Evolutionary conservation across 176 grass and related monocot genomes (phyloP), one percentile per base, ranked within the genome.

Genomic region (Hordeum marinum): DNA sequence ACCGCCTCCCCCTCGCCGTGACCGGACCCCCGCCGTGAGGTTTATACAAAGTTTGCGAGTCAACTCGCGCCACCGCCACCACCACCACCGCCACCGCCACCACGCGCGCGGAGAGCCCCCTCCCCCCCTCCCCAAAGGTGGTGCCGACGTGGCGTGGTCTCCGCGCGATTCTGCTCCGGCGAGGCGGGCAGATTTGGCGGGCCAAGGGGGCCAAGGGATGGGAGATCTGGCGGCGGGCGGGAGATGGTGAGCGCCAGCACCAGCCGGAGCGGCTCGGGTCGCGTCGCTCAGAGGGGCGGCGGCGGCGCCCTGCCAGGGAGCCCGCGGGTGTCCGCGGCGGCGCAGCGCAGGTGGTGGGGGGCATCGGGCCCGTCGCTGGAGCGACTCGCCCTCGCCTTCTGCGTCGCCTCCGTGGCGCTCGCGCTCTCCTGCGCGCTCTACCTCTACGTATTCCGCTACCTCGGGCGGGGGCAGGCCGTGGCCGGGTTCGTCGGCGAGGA

Each of bases 371-470:
- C 85, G 50, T 89, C 93, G 27, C 87, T 94, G 12, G 79, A 87
- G 46, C 76, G 76, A 6, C 23, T 88, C 8, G 89, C 90, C 1
- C 66, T 75, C 26, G 67, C 84, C 29, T 87, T 89, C 81, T 81
- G 88, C 66, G 20, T 94, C 72, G 86, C 73, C 48, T 96, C 91
- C 17, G 80, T 82, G 17, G 84, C 88, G 25, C 84, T 99, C 23
- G 72, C 91, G 67, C 78, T 90, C 57, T 83, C 75, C 80, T 96
- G 94, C 78, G 67, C 86, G 46, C 68, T 94, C 35, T 94, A 94
- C 90, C 84, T 96, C 63, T 92, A 87, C 83, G 74, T 88, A 10
- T 84, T 94, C 81, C 86, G 90, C 11, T 84, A 90, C 86, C 79
- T 85, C 29, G 79, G 71, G n/a, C 88, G 81, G 13, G 83, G 58